phyloP scores from a whole-genome alignment of 2,329 filamentous ascomycete genomes.

The Beauveria varroae region DNA sequence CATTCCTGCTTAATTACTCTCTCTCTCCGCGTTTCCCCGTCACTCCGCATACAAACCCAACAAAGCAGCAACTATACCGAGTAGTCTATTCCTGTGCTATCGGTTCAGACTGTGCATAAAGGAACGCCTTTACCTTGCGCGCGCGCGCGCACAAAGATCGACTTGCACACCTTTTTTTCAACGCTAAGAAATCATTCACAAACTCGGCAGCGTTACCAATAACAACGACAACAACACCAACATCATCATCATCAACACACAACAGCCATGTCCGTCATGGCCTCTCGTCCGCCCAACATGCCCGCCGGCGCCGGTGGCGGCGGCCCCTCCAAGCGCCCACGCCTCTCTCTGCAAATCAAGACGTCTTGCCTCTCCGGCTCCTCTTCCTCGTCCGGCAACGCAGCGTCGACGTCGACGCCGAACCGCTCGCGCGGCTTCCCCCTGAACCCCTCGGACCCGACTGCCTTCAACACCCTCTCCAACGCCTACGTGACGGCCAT shows the following conservation, averaged over 20 bases:
- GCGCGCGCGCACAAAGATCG: too few species aligned
- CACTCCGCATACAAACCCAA: too few species aligned
- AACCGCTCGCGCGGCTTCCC: constrained; percentile 25
- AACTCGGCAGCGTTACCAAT: too few species aligned
- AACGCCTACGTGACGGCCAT: constrained; percentile 59
- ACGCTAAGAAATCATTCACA: too few species aligned
- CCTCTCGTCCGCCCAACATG: constrained; percentile 21
- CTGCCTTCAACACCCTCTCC: constrained; percentile 58
- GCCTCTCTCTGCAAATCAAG: constrained; percentile 50
- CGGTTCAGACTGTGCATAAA: too few species aligned
- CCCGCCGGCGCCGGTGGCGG: constrained; percentile 18
- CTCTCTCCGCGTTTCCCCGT: too few species aligned
- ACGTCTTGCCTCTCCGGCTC: constrained; percentile 22
- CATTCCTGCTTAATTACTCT: too few species aligned
- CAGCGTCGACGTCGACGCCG: constrained; percentile 4
- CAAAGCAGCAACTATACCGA: too few species aligned
- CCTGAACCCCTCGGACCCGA: constrained; percentile 51
- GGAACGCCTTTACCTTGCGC: too few species aligned
- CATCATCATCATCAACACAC: not conserved
- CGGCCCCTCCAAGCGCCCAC: constrained; percentile 39
- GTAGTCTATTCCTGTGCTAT: too few species aligned
- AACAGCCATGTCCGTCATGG: constrained; percentile 23
- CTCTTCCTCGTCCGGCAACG: not conserved
- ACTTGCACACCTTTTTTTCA: too few species aligned
- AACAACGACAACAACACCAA: not conserved